Percentiles rank a stretch among this genome's conserved stretches.
Evolutionary conservation across 768 basidiomycete genomes (phyloP).

Genomic region (Boletellus emodensis): DNA sequence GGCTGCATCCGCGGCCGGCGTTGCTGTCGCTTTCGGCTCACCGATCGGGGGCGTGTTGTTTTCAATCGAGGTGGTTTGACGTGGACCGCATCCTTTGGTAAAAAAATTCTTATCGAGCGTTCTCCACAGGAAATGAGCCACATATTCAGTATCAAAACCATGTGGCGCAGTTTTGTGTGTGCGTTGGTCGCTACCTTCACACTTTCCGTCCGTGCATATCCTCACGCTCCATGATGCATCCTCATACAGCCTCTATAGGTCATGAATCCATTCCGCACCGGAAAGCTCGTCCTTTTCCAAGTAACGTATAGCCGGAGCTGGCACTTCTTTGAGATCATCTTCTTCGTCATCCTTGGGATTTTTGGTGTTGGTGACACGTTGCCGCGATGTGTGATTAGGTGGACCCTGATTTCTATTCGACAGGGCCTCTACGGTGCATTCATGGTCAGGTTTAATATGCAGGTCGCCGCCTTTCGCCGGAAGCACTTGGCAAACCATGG

Average conservation of each 20-base stretch:
- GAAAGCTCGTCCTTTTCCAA: slow-evolving; percentile 96
- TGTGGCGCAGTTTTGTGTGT: slow-evolving; percentile 98
- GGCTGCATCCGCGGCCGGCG: slow-evolving; percentile 95
- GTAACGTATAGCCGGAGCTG: slow-evolving; percentile 96
- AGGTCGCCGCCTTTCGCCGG: slow-evolving; percentile 90
- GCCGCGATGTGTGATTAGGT: not conserved
- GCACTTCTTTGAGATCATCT: slow-evolving; percentile 99
- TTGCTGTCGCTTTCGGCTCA: slow-evolving; percentile 97
- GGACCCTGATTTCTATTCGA: slow-evolving; percentile 9
- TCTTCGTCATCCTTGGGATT: slow-evolving; percentile 91
- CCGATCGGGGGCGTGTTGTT: slow-evolving; percentile 98
- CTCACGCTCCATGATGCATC: slow-evolving; percentile 15
- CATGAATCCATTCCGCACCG: slow-evolving; percentile 98
- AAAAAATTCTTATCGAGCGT: not conserved
- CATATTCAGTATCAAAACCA: slow-evolving; percentile 93
- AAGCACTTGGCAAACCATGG: slow-evolving; percentile 83
- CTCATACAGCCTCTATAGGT: slow-evolving; percentile 48
- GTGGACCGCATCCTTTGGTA: not conserved
- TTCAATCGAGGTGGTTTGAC: slow-evolving; percentile 78
- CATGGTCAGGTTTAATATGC: slow-evolving; percentile 94
- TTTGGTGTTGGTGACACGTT: slow-evolving; percentile 69
- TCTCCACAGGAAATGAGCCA: slow-evolving; percentile 92
- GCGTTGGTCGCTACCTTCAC: slow-evolving; percentile 96
- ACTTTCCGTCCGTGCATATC: slow-evolving; percentile 65
- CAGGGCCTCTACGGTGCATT: slow-evolving; percentile 97